A percentile compares a stretch with the other conserved stretches of the same genome.
These are phyloP conservation scores for Leptographium procerum DNA, from an alignment of 2,329 filamentous ascomycete genomes.

Conservation along the genomic window DNA sequence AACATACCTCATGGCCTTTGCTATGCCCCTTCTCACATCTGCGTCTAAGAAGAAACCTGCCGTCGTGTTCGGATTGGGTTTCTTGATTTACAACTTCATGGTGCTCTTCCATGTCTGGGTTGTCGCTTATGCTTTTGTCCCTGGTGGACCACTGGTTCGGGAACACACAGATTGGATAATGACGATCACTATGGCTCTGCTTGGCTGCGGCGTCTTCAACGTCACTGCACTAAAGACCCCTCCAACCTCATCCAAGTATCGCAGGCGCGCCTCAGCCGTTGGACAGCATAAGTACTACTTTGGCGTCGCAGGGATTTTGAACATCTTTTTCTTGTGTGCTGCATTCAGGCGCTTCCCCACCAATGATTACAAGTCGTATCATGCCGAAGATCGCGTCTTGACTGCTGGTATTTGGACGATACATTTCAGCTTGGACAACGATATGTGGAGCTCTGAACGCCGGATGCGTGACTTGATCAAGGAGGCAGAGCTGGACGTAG, in stretches of 20 bases:
- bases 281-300: constrained; percentile 42
- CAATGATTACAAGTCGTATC: constrained; percentile 85
- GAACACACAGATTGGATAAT: constrained; percentile 97
- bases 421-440: constrained; percentile 94
- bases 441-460: constrained; percentile 96
- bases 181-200: constrained; percentile 69
- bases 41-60: constrained; percentile 69
- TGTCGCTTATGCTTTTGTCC: constrained; percentile 95
- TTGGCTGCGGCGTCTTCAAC: constrained; percentile 77
- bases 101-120: constrained; percentile 98
- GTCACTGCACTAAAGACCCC: constrained; percentile 36
- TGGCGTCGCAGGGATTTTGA: constrained; percentile 56
- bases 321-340: constrained; percentile 67
- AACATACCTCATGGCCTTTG: constrained; percentile 70
- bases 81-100: constrained; percentile 84
- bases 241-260: constrained; percentile 27
- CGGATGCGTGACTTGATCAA: constrained; percentile 86
- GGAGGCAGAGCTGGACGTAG: constrained; percentile 92
- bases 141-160: constrained; percentile 80
- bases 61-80: constrained; percentile 75
- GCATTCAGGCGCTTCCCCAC: constrained; percentile 87
- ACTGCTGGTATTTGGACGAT: constrained; percentile 98
- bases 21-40: constrained; percentile 62
- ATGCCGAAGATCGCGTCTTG: constrained; percentile 73
- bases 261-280: constrained; percentile 20